Base-by-base conservation (phyloP, 2,329 filamentous ascomycete species). In the Penicillium sp. region DNA sequence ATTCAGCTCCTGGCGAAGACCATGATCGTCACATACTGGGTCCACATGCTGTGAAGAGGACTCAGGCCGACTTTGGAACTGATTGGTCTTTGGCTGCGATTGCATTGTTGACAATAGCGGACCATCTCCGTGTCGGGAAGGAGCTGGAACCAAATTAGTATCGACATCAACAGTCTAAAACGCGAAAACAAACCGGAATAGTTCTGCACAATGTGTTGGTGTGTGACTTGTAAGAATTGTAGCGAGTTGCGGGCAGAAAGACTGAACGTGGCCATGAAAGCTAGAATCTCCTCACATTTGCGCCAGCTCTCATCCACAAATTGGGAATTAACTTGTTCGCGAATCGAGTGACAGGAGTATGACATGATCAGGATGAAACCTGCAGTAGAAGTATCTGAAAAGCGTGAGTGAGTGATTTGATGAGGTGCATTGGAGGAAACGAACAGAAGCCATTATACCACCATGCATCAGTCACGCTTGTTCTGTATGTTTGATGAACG, bases 401-500 rank as follows among this genome's bases (percentile, higher is more conserved):
- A 7, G 13, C 10, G 38, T 56, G 16, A 36, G 27, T 13, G n/a
- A 22, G n/a, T 47, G 21, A 46, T 9, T 21, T n/a, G 3, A 18
- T n/a, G 18, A 8, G 39, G 5, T 27, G 3, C 34, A 13, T 43
- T 14, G 0, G 10, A 10, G 29, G 8, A 3, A 3, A 62, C 70
- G 36, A 63, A 74, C 72, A 75, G 14, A 75, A 72, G 9, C 68
- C 70, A 50, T 75, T 74, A 54, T 74, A 74, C 73, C 72, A 75
- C 72, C 71, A 74, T 4, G 66, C 60, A 21, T 69, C 70, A 3
- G 66, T 65, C 1, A 59, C 38, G 1, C 65, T 55, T 1, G 66
- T 67, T 38, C 51, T 47, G 36, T 69, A 67, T 4, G 66, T 72
- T 11, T 65, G 54, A 31, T 70, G 54, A 1, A 74, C 57, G 5